Base-by-base conservation (phyloP, 306 rosid genomes). In the Gastrolobium villosum region DNA sequence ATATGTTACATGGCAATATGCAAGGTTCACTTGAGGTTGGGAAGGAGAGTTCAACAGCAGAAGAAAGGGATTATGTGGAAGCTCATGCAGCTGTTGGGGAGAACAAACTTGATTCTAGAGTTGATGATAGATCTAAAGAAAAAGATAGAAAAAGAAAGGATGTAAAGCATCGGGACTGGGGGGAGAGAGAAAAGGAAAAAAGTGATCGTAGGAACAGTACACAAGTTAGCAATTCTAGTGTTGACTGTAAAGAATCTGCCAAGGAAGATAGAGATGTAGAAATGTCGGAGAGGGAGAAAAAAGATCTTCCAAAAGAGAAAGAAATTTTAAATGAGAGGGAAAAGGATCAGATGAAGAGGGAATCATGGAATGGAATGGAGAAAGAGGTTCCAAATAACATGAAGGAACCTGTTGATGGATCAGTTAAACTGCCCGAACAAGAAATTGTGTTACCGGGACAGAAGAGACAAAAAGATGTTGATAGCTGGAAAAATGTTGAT, bases 141-240 rank as follows among this genome's bases (percentile, higher is more conserved):
- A 94, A 89, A 87, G 99, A 92, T 73, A 94, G 88, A 65, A 94
- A 92, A 85, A 87, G 91, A 83, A 94, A 94, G 88, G 97, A 92
- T 10, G 67, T 69, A 63, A 90, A 86, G 81, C 93, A 90, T 77
- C 88, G 95, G 74, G 97, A 94, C 9, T 92, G 97, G 96, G 93
- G 85, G 36, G 98, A 94, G 61, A 92, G 84, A 72, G 99, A 90
- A 77, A 94, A 84, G 76, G 96, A 94, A 78, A 92, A 89, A 87
- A 83, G 72, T 86, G 97, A 89, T 76, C 90, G 87, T 54, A 87
- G 86, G 89, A 84, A 82, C 80, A 87, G 59, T 77, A 40, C 78
- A 54, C 94, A 78, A 76, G 86, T 85, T 49, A 76, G 81, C 80
- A 89, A 84, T 75, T 82, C 60, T 55, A 75, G 82, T 62, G 79